Conservation (phyloP, 352 stramenopile species). For the Pythium guiyangense region DNA sequence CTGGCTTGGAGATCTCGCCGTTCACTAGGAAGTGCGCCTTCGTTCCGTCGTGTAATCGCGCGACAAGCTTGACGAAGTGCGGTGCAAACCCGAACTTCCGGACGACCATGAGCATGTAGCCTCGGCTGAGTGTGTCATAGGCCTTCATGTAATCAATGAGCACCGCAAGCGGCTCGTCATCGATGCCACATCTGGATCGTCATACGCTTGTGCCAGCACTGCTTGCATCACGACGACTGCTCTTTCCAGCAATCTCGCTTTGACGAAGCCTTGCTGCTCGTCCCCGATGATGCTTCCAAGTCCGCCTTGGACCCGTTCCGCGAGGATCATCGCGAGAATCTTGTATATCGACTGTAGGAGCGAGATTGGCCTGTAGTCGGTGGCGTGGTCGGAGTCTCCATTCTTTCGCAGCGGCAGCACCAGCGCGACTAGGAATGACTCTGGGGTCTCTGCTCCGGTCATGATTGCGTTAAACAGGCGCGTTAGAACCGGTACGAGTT, state of each 20-base stretch:
- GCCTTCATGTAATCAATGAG: conserved; percentile 17
- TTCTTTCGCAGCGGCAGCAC: neutral
- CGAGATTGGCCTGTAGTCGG: neutral
- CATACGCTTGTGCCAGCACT: neutral
- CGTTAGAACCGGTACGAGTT: neutral
- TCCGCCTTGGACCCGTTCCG: neutral
- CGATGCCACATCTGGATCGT: neutral
- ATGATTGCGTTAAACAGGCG: neutral
- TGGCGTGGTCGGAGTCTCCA: neutral
- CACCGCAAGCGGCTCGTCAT: conserved; percentile 1
- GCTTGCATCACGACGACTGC: conserved; percentile 4
- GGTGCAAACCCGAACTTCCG: conserved; percentile 17
- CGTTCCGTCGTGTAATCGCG: conserved; percentile 4
- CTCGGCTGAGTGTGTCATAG: conserved; percentile 16
- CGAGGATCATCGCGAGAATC: neutral
- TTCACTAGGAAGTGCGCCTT: conserved; percentile 11
- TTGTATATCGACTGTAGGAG: neutral
- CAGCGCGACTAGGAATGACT: neutral
- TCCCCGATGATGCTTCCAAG: neutral
- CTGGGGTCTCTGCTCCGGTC: neutral
- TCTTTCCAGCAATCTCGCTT: too few relatives aligned
- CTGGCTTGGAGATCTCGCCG: conserved; percentile 4
- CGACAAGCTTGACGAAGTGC: conserved; percentile 7
- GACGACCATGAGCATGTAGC: conserved; percentile 11
- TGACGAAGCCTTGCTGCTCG: neutral